Conservation (phyloP, 345 rosid genomes). For the Pistacia integerrima region DNA sequence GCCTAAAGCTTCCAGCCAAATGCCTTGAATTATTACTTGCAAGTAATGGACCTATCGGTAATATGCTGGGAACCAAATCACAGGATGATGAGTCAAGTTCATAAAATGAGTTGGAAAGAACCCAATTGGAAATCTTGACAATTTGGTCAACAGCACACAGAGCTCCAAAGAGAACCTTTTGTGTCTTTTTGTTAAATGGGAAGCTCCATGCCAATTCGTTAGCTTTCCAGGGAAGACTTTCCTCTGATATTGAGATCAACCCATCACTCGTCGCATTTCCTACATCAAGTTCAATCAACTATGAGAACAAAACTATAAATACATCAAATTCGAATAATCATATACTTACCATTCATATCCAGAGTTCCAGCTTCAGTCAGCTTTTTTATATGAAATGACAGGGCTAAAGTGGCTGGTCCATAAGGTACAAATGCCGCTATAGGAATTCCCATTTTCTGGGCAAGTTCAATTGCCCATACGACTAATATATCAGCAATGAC, state of each 20-base stretch:
- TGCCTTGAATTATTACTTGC: not conserved
- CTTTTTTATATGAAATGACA: slow-evolving; percentile 8
- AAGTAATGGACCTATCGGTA: slow-evolving; percentile 38
- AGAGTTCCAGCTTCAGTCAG: slow-evolving; percentile 23
- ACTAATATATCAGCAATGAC: slow-evolving; percentile 23
- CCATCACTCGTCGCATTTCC: slow-evolving; percentile 18
- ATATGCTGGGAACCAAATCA: slow-evolving; percentile 17
- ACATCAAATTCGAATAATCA: not conserved
- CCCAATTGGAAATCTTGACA: slow-evolving; percentile 13
- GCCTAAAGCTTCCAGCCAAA: slow-evolving; percentile 25
- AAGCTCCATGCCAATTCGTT: slow-evolving; percentile 28
- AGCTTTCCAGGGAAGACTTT: slow-evolving; percentile 21
- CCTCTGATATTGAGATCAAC: slow-evolving; percentile 18
- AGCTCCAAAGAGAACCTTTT: slow-evolving; percentile 7
- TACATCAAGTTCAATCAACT: not conserved
- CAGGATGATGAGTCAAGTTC: slow-evolving; percentile 31
- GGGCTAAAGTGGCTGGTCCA: slow-evolving; percentile 20
- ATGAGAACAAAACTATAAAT: not conserved
- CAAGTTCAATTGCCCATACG: slow-evolving; percentile 34
- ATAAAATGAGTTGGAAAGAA: slow-evolving; percentile 28
- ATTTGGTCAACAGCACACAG: not conserved
- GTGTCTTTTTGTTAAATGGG: not conserved
- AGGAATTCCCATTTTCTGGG: slow-evolving; percentile 26
- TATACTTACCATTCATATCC: slow-evolving; percentile 23
- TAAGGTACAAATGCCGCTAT: slow-evolving; percentile 18